Evolutionary conservation across 2,329 filamentous ascomycete genomes (phyloP).

Genomic region (Scortechinia acanthostroma): DNA sequence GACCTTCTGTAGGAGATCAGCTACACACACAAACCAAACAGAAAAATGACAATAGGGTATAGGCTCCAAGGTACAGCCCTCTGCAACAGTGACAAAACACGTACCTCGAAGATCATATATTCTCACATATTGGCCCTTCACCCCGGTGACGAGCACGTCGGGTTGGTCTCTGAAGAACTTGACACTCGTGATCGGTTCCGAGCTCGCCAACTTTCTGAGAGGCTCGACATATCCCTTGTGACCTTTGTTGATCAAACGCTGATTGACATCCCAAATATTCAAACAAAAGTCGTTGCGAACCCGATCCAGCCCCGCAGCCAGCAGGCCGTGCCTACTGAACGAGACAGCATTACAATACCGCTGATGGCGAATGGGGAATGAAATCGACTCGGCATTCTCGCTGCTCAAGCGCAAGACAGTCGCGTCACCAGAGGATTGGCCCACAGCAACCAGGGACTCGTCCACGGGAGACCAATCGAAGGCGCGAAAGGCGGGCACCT

Average conservation of each 20-base stretch:
- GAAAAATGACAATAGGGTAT: not conserved
- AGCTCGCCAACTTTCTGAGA: slow-evolving; percentile 49
- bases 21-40: slow-evolving; percentile 2
- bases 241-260: slow-evolving; percentile 21
- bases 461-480: slow-evolving; percentile 59
- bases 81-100: slow-evolving; percentile 9
- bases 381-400: slow-evolving; percentile 30
- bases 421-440: slow-evolving; percentile 53
- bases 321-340: slow-evolving; percentile 43
- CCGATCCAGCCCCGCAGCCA: slow-evolving; percentile 55
- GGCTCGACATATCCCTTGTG: slow-evolving; percentile 30
- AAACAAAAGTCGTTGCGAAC: slow-evolving; percentile 58
- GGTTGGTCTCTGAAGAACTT: slow-evolving; percentile 55
- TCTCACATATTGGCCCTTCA: slow-evolving; percentile 50
- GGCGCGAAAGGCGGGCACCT: slow-evolving; percentile 52
- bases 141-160: slow-evolving; percentile 51
- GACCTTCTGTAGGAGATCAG: slow-evolving; percentile 15
- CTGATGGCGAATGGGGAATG: slow-evolving; percentile 53
- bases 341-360: slow-evolving; percentile 59
- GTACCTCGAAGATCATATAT: slow-evolving; percentile 56
- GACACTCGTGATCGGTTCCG: slow-evolving; percentile 55
- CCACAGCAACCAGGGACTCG: slow-evolving; percentile 48
- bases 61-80: not conserved
- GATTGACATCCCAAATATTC: slow-evolving; percentile 56
- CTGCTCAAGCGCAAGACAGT: slow-evolving; percentile 46